phyloP scores from a whole-genome alignment of 2,329 filamentous ascomycete species.

The Neurospora sp. region DNA sequence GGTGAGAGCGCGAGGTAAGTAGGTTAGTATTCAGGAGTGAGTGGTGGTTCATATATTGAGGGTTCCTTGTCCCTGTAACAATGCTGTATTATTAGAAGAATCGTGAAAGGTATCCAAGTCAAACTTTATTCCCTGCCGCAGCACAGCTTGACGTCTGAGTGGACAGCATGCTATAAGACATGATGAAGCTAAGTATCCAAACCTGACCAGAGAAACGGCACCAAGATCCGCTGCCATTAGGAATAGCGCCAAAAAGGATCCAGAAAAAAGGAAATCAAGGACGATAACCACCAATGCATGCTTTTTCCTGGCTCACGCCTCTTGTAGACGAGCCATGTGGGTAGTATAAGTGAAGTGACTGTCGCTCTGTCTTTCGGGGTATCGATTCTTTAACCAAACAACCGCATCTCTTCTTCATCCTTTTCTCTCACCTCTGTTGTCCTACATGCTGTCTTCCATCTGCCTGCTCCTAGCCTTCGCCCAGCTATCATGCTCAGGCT shows the following conservation, averaged over 20 bases:
- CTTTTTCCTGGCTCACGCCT: background rate
- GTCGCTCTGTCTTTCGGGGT: background rate
- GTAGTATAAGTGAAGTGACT: background rate
- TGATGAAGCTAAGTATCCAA: background rate
- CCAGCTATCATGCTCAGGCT: conserved; percentile 56
- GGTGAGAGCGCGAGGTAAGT: background rate
- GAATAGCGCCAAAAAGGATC: background rate
- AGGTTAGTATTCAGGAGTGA: background rate
- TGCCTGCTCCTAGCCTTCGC: conserved; percentile 55
- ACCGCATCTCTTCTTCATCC: background rate
- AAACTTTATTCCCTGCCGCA: background rate
- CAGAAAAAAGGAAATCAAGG: background rate
- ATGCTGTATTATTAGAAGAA: background rate
- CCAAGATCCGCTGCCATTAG: background rate
- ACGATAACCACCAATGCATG: background rate
- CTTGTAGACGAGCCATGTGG: background rate
- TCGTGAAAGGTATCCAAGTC: background rate
- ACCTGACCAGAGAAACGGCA: background rate
- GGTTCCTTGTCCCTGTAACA: background rate
- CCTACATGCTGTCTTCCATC: conserved; percentile 56
- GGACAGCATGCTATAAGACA: background rate
- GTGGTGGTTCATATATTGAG: background rate
- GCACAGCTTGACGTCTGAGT: background rate
- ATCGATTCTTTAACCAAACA: background rate
- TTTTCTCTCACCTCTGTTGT: conserved; percentile 9